Evolutionary conservation across 192 early-diverging fungal genomes (phyloP), one percentile per base, ranked within the genome.

Genomic region (Gamsiella multidivaricata): DNA sequence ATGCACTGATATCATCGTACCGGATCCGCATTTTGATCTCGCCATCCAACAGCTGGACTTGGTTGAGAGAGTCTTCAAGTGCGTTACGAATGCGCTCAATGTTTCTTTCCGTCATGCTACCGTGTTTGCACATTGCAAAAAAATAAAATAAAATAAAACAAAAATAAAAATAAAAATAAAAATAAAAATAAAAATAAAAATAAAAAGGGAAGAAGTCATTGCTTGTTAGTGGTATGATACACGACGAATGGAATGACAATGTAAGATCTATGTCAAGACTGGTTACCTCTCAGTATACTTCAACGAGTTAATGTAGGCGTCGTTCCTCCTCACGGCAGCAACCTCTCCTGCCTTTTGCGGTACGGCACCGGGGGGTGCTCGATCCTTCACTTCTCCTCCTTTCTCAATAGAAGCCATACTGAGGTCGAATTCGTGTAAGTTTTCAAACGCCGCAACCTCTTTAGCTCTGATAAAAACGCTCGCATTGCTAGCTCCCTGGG

Each of bases 11-110:
- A 4, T 14, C 18, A 31, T 18, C 43, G 18, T 69, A 78, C 74
- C 66, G 42, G 34, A 78, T 63, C 31, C 74, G 66, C 74, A 78
- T 78, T 33, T 69, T 66, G 2, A 68, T 50, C 9, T 78, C 74
- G 1, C 46, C 28, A 47, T 78, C 65, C 47, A 59, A 43, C 8
- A 68, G 32, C 23, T 69, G 74, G 3, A 68, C 45, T 31, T 61
- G 46, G 5, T 59, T 57, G 3, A 78, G 74, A 3, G 66, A 46
- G 0, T 25, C 20, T 5, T 50, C 31, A 5, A 78, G 61, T 4
- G 47, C 29, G n/a, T 52, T 26, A 14, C 61, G 39, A n/a, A 78
- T 69, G 2, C 57, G 53, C 12, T 26, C 36, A 25, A 29, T 52
- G 32, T 78, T 78, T 9, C 26, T 8, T 1, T 39, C 54, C 9